phyloP scores from a whole-genome alignment of 179 eudicot species.

The Carnegiea gigantea region DNA sequence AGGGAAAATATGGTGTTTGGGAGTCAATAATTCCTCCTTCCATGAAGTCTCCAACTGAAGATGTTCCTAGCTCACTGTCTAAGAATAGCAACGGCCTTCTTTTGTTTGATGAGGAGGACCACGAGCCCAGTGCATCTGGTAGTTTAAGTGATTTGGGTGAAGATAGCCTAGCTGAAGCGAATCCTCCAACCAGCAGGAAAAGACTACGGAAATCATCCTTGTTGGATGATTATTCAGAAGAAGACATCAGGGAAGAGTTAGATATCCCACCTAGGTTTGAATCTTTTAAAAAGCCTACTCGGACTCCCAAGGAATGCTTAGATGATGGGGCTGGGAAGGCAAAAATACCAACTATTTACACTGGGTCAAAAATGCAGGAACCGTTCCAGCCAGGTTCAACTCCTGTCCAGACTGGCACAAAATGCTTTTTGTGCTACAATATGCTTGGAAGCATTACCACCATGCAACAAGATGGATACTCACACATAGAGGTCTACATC shows the following conservation, averaged over 20 bases:
- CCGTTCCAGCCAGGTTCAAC: slow-evolving; percentile 95
- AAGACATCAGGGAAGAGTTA: slow-evolving; percentile 41
- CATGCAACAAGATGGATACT: slow-evolving; percentile 81
- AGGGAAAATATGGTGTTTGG: slow-evolving; percentile 96
- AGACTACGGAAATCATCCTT: slow-evolving; percentile 65
- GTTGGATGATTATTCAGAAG: slow-evolving; percentile 50
- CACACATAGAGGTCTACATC: slow-evolving; percentile 76
- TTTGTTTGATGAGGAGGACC: slow-evolving; percentile 72
- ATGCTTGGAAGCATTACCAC: slow-evolving; percentile 92
- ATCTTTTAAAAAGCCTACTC: slow-evolving; percentile 51
- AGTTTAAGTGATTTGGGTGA: slow-evolving; percentile 83
- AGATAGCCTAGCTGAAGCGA: slow-evolving; percentile 61
- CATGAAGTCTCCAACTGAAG: slow-evolving; percentile 95
- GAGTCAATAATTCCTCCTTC: slow-evolving; percentile 81
- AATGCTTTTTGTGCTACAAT: slow-evolving; percentile 79
- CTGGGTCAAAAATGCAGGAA: slow-evolving; percentile 64
- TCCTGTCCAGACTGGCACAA: slow-evolving; percentile 77
- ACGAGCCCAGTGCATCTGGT: slow-evolving; percentile 56
- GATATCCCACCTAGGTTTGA: slow-evolving; percentile 45
- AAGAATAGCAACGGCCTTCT: slow-evolving; percentile 66
- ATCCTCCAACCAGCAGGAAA: slow-evolving; percentile 58
- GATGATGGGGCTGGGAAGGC: slow-evolving; percentile 37
- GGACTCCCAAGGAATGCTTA: slow-evolving; percentile 40
- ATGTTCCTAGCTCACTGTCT: slow-evolving; percentile 55
- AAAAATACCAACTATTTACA: slow-evolving; percentile 24